Evolutionary conservation across 2,329 filamentous ascomycete species (phyloP).

Genomic region (Neofusicoccum cordaticola): DNA sequence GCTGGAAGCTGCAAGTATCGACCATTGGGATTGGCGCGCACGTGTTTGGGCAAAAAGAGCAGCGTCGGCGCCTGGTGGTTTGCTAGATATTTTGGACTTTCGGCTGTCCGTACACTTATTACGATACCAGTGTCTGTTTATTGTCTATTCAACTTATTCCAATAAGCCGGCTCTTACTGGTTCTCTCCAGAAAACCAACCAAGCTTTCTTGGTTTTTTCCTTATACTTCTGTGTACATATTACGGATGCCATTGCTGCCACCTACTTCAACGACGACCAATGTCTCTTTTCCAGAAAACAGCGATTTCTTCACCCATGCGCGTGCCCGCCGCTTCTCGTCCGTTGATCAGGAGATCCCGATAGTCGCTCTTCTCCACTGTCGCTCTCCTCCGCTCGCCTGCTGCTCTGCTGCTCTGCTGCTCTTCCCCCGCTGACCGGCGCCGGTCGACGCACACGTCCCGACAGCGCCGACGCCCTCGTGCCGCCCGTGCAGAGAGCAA

Average conservation of each 20-base stretch:
- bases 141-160: conserved; percentile 12
- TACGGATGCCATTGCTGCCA: background rate
- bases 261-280: background rate
- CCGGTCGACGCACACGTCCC: too few relatives aligned
- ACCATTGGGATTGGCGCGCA: background rate
- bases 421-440: too few relatives aligned
- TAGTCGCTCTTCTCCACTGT: conserved; percentile 2
- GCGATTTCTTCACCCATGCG: background rate
- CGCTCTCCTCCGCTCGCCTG: background rate
- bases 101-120: background rate
- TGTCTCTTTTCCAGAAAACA: background rate
- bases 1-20: background rate
- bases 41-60: background rate
- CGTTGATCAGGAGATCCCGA: conserved; percentile 9
- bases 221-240: conserved; percentile 5
- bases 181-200: background rate
- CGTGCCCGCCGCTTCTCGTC: background rate
- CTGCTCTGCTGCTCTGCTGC: too few relatives aligned
- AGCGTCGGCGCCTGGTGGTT: conserved; percentile 1
- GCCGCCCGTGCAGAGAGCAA: too few relatives aligned
- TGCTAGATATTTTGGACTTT: conserved; percentile 1
- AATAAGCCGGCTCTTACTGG: conserved; percentile 14
- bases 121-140: conserved; percentile 15
- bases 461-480: too few relatives aligned
- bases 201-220: background rate